Conservation (phyloP, 2,329 filamentous ascomycete species). For the Thielaviopsis populi region DNA sequence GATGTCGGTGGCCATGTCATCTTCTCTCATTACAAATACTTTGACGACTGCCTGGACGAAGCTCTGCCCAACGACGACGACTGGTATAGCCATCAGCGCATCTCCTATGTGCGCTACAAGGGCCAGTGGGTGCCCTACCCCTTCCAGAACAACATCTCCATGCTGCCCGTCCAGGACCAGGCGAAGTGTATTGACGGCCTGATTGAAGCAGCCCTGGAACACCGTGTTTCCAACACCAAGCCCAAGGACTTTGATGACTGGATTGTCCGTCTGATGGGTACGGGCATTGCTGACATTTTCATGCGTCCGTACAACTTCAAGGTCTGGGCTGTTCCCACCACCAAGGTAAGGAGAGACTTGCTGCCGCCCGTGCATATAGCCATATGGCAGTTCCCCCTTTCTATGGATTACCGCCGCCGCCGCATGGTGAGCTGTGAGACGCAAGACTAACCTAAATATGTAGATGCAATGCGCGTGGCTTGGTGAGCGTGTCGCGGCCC, state of each 20-base stretch:
- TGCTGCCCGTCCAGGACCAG: conserved; percentile 94
- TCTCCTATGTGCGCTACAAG: conserved; percentile 98
- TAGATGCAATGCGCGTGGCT: conserved; percentile 99
- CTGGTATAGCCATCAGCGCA: conserved; percentile 96
- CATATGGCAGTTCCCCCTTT: no score
- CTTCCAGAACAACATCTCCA: conserved; percentile 99
- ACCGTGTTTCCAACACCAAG: conserved; percentile 72
- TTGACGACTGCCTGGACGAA: conserved; percentile 97
- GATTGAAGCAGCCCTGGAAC: conserved; percentile 81
- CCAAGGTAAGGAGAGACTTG: conserved; percentile 49
- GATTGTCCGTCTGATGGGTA: conserved; percentile 85
- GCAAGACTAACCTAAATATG: not conserved
- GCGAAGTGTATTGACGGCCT: conserved; percentile 87
- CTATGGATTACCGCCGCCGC: no score
- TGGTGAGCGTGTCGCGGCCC: conserved; percentile 93
- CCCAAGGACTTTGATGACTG: conserved; percentile 96
- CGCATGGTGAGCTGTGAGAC: not conserved
- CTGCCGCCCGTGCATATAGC: not conserved
- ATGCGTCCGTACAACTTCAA: conserved; percentile 99
- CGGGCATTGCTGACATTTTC: conserved; percentile 84
- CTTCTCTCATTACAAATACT: conserved; percentile 99
- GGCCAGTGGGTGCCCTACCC: conserved; percentile 94
- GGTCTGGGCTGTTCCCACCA: conserved; percentile 97
- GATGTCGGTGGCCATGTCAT: conserved; percentile 97
- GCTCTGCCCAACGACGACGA: conserved; percentile 85